Percentiles rank a stretch among this genome's conserved stretches.
phyloP scores from a whole-genome alignment of 1,284 basidiomycete species.

The Boletus chippewaensis region DNA sequence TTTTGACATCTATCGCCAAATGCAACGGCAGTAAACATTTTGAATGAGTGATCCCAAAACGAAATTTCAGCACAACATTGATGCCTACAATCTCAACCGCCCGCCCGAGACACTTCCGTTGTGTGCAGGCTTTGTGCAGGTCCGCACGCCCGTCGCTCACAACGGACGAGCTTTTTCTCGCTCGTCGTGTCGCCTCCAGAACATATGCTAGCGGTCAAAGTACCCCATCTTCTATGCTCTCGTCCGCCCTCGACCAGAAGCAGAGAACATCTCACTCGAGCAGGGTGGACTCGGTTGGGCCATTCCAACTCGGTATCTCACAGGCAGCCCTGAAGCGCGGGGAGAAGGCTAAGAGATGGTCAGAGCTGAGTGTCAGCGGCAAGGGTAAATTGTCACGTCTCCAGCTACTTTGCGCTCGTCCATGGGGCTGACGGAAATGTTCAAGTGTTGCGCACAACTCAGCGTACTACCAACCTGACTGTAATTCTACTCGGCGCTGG shows the following conservation, averaged over 20 bases:
- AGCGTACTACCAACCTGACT: conserved; percentile 72
- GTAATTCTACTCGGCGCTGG: conserved; percentile 83
- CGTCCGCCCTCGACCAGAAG: conserved; percentile 60
- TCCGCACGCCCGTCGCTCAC: neutral
- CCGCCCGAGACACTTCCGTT: conserved; percentile 5
- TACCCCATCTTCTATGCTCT: conserved; percentile 50
- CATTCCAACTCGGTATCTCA: conserved; percentile 74
- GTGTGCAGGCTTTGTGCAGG: conserved; percentile 1
- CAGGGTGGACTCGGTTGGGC: conserved; percentile 62
- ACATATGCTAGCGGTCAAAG: conserved; percentile 47
- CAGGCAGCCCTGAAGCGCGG: conserved; percentile 48
- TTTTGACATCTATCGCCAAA: too few relatives aligned
- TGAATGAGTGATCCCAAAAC: neutral
- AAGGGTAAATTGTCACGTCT: conserved; percentile 55
- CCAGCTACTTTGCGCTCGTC: neutral
- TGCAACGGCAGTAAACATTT: too few relatives aligned
- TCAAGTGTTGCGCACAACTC: conserved; percentile 42
- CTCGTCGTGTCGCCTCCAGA: conserved; percentile 18
- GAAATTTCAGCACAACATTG: conserved; percentile 1
- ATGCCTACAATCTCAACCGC: conserved; percentile 15
- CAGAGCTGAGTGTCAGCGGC: conserved; percentile 71
- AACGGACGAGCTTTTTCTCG: neutral
- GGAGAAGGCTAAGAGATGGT: conserved; percentile 69
- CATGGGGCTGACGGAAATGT: neutral
- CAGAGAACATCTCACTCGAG: conserved; percentile 34